A percentile compares a stretch with the other conserved stretches of the same genome.
Evolutionary conservation across 2,329 filamentous ascomycete genomes (phyloP).

Genomic region (Mariannaea sp.): DNA sequence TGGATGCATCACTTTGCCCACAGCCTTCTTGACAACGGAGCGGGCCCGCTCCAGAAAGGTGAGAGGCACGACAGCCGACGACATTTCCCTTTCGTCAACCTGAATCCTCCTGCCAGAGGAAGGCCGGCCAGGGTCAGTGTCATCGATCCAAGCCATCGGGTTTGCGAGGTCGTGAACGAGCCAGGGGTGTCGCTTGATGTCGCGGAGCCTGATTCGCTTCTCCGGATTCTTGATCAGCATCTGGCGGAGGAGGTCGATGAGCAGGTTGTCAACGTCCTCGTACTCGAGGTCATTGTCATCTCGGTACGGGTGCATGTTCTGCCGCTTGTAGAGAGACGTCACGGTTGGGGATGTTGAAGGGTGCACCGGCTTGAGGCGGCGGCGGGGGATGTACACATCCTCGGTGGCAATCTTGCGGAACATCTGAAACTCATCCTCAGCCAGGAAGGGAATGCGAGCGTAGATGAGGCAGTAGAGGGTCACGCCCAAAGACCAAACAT

Average conservation of each 20-base stretch:
- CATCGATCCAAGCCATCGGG: conserved; percentile 83
- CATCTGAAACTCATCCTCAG: conserved; percentile 88
- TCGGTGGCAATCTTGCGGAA: conserved; percentile 91
- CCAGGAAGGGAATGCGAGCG: conserved; percentile 90
- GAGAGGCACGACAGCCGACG: conserved; percentile 85
- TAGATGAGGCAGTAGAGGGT: conserved; percentile 96
- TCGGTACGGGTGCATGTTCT: conserved; percentile 70
- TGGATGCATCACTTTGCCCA: conserved; percentile 67
- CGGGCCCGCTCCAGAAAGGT: conserved; percentile 84
- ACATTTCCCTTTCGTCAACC: conserved; percentile 88
- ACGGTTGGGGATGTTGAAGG: conserved; percentile 61
- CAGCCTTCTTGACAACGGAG: conserved; percentile 73
- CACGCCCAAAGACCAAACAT: conserved; percentile 95
- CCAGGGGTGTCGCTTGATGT: conserved; percentile 95
- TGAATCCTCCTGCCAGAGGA: conserved; percentile 85
- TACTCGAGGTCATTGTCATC: conserved; percentile 80
- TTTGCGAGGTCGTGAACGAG: conserved; percentile 79
- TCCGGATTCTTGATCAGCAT: conserved; percentile 89
- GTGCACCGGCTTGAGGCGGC: conserved; percentile 77
- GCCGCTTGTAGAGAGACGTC: conserved; percentile 59
- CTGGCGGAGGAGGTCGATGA: conserved; percentile 77
- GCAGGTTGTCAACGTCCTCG: conserved; percentile 79
- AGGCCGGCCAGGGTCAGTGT: conserved; percentile 82
- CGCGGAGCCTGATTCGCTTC: conserved; percentile 83
- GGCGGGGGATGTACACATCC: conserved; percentile 85